Conservation (phyloP, 306 rosid species). For the Pterocarpus macrocarpus region DNA sequence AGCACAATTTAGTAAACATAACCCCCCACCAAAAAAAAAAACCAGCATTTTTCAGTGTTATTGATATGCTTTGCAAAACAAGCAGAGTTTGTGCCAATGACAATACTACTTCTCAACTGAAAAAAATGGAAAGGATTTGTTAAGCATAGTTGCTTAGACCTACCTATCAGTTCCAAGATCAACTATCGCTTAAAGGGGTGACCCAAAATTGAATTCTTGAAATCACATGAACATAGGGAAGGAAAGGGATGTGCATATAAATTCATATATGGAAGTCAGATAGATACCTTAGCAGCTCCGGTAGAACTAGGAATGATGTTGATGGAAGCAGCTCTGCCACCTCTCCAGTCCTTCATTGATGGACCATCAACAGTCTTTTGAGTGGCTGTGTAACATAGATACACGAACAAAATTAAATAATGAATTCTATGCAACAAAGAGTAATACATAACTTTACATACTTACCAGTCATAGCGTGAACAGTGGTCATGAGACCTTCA, state of each 20-base stretch:
- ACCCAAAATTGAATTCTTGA: background rate
- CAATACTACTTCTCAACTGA: background rate
- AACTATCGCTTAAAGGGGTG: background rate
- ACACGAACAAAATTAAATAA: background rate
- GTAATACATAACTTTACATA: constrained; percentile 27
- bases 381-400: background rate
- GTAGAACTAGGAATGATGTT: constrained; percentile 97
- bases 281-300: constrained; percentile 89
- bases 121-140: background rate
- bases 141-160: background rate
- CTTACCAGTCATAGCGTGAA: too few species aligned
- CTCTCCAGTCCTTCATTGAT: too few species aligned
- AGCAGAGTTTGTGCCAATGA: background rate
- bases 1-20: background rate
- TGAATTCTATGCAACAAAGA: background rate
- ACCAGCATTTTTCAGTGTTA: background rate
- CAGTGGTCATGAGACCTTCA: too few species aligned
- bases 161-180: background rate
- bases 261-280: background rate
- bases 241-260: background rate
- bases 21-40: background rate
- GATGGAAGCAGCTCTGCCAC: constrained; percentile 47
- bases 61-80: background rate
- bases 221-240: constrained; percentile 3
- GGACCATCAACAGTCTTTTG: too few species aligned